Evolutionary conservation across 2,329 filamentous ascomycete genomes (phyloP), one percentile per base, ranked within the genome.

Genomic region (Coniella lustricola): DNA sequence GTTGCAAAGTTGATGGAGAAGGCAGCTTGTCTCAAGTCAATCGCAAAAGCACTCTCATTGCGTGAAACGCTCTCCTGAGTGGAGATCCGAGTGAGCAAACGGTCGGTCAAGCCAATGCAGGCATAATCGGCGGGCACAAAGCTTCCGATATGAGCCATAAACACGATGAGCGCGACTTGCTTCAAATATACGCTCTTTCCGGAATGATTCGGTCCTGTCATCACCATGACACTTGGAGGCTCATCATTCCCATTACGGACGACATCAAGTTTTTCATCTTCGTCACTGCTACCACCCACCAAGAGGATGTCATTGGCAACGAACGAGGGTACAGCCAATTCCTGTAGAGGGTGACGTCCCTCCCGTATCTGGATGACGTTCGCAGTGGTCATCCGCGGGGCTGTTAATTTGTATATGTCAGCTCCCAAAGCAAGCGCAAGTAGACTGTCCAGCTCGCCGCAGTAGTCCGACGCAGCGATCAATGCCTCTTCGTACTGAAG

Each of bases 151-250:
- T 98, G 93, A 0, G 93, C 88, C 65, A 98, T 77, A 61, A 93
- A 96, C 13, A 95, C 83, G 50, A 95, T 93, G 43, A 96, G 70
- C 4, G 90, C 93, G 29, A 88, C 80, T 63, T 98, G 91, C 64
- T 95, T 98, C 61, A 97, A 75, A 64, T 95, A 97, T 0, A 97
- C 81, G 57, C 90, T 97, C 65, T 98, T 98, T 0, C 93, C 93
- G 0, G 93, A 97, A 63, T 93, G 94, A 58, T 98, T 98, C 4
- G 93, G 90, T 0, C 93, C 93, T 0, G 93, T 97, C 58, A 98
- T 66, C 5, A 96, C 70, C 12, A 96, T 63, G 67, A 89, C 84
- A 55, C 78, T 88, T 12, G 86, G 81, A 3, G 64, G 55, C 5
- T 56, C 51, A 16, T 45, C 46, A 17, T 48, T 46, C 18, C 20